A percentile compares a stretch with the other conserved stretches of the same genome.
Conservation (phyloP, 306 rosid genomes). For the Styphnolobium japonicum region DNA sequence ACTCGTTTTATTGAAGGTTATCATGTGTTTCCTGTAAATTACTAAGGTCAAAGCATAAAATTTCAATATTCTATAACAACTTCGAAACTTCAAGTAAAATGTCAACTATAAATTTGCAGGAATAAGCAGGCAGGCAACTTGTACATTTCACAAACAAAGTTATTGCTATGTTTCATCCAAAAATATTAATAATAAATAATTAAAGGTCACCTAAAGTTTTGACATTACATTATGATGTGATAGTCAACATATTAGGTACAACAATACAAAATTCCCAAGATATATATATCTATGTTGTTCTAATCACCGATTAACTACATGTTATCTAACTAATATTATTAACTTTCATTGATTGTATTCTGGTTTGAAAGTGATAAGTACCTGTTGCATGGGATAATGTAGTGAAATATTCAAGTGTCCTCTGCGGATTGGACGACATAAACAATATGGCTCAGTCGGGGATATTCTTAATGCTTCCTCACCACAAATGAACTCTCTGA, state of each 20-base stretch:
- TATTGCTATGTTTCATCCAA: background rate
- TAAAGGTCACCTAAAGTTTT: background rate
- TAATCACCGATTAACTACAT: background rate
- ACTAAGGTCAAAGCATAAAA: conserved; percentile 1
- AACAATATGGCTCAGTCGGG: conserved; percentile 68
- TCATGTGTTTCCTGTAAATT: background rate
- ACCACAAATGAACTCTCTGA: conserved; percentile 66
- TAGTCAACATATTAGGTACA: background rate
- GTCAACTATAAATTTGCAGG: background rate
- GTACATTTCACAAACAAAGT: background rate
- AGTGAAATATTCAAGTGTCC: conserved; percentile 90
- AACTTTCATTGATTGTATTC: background rate
- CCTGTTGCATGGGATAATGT: conserved; percentile 97
- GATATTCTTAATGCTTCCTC: conserved; percentile 88
- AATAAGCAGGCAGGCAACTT: background rate
- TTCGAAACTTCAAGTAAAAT: background rate
- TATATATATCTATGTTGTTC: background rate
- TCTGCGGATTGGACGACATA: conserved; percentile 89
- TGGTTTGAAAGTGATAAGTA: conserved; percentile 29
- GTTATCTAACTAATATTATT: background rate
- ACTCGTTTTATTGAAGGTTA: background rate
- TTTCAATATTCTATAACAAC: background rate
- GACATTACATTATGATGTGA: background rate
- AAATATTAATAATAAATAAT: background rate
- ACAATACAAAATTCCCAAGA: background rate